Base-by-base conservation (phyloP, 768 basidiomycete species). In the Termitomyces sp. region DNA sequence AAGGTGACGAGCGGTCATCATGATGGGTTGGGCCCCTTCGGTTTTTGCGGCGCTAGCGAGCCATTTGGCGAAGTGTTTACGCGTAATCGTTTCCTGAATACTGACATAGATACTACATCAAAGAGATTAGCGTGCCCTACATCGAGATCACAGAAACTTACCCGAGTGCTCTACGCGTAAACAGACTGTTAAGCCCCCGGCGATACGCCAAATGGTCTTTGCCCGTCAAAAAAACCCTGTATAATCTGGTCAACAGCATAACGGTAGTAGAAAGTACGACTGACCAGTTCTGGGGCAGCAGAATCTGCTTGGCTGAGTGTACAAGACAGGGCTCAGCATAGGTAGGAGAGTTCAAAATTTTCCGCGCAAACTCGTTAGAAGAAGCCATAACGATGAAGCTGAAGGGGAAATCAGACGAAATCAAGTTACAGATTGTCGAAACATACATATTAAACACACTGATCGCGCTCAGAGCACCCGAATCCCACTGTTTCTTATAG, bases 301-400 rank as follows among this genome's bases (percentile, higher is more conserved):
- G 79, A 54, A 99, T 77, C 53, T 85, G 77, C 71, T 96, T 97
- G 32, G 93, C 97, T 6, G 93, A 89, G 61, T 93, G 78, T 28
- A 98, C 93, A 17, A 99, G 84, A 66, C 93, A 96, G 0, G 97
- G 97, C 69, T 98, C 95, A 26, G 97, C 90, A 63, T 90, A 85
- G 9, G 73, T 80, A 0, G 97, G 96, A 5, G 93, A 93, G 76
- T 98, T 98, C 67, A 99, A 77, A 62, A 98, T 95, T 73, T 96
- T 98, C 65, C 96, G 88, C 11, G 95, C 77, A 70, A 84, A 93
- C 61, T 96, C 88, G 64, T 93, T 98, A 3, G 90, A 87, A 8
- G 96, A 91, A 22, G 94, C 93, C 84, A 98, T 95, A 65, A 99
- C 97, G 66, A 99, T 98, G 71, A 98, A 98, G 63, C 97, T 99